Evolutionary conservation across 2,329 filamentous ascomycete genomes (phyloP), one percentile per base, ranked within the genome.

Genomic region (Ophiocordyceps camponoti-rufipedis): DNA sequence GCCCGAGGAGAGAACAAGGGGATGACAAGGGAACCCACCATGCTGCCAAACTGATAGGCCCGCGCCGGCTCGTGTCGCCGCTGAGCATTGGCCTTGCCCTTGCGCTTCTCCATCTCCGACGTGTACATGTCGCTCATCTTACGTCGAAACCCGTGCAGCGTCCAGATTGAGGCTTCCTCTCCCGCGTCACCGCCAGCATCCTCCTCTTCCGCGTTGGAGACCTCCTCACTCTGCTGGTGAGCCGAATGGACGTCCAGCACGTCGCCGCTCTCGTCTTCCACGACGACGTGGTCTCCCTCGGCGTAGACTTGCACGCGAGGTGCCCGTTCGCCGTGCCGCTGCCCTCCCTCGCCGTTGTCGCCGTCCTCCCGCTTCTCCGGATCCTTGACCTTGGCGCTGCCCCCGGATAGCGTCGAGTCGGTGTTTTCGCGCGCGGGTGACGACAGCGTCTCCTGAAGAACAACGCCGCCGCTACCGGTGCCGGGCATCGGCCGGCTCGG

Each of bases 241-340:
- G 45, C 53, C 4, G 53, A 53, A 51, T 80, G 70, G 0, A 85
- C 75, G 16, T 75, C 75, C 6, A 95, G 59, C 3, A 95, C 88
- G 46, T 95, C 88, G 8, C 89, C 89, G 47, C 94, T 82, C 50
- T 80, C 70, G 53, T 94, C 83, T 61, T 96, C 89, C 46, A 93
- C 77, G 7, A 95, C 66, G 38, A 91, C 73, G 19, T 93, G 63
- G 45, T 80, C 60, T 1, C 88, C 87, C 62, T 95, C 87, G 51
- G 88, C 76, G 52, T 82, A 95, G 0, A 88, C 72, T 49, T 93
- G 78, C 10, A 85, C 59, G 23, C 62, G 56, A 2, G 55, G 53
- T 44, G 50, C 7, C 44, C 46, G 14, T 43, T 46, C 19, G 11
- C 53, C 6, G 2, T 16, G 38, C 13, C 19, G 18, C 16, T 13